A percentile compares a stretch with the other conserved stretches of the same genome.
Conservation (phyloP, 2,329 filamentous ascomycete species). For the Xenoacremonium recifei region DNA sequence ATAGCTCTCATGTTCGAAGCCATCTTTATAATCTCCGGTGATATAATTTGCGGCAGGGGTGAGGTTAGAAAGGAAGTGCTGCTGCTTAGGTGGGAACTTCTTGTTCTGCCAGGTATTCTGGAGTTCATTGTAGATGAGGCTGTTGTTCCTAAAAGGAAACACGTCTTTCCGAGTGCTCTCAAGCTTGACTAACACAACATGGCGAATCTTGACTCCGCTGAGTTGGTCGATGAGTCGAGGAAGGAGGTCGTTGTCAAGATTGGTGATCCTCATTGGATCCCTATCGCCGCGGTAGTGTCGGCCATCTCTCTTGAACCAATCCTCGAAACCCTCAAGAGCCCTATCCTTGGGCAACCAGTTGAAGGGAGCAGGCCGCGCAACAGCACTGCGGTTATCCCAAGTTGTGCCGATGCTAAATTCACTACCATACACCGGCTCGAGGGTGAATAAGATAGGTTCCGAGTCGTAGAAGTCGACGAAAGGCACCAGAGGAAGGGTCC, state of each 20-base stretch:
- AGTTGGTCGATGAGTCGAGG: slow-evolving; percentile 17
- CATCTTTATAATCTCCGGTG: slow-evolving; percentile 29
- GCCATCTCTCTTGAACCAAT: slow-evolving; percentile 23
- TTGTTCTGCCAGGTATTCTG: slow-evolving; percentile 24
- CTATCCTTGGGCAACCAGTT: slow-evolving; percentile 27
- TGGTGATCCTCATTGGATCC: slow-evolving; percentile 39
- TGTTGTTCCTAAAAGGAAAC: slow-evolving; percentile 39
- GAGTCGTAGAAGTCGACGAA: slow-evolving; percentile 32
- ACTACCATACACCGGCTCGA: slow-evolving; percentile 19
- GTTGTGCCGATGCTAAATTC: slow-evolving; percentile 20
- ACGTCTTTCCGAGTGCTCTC: slow-evolving; percentile 43
- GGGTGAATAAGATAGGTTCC: slow-evolving; percentile 21
- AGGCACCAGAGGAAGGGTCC: slow-evolving; percentile 31
- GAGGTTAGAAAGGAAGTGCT: slow-evolving; percentile 19
- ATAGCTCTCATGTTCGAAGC: slow-evolving; percentile 2
- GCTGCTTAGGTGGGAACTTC: slow-evolving; percentile 27
- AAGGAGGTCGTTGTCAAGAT: slow-evolving; percentile 30
- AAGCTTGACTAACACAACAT: slow-evolving; percentile 39
- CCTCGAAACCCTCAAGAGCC: slow-evolving; percentile 22
- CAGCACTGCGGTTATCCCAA: slow-evolving; percentile 30
- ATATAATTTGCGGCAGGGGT: slow-evolving; percentile 25
- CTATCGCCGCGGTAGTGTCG: slow-evolving; percentile 30
- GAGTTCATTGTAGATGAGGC: slow-evolving; percentile 31
- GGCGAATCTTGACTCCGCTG: slow-evolving; percentile 33
- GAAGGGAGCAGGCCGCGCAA: slow-evolving; percentile 17